Evolutionary conservation across 768 basidiomycete genomes (phyloP), one percentile per base, ranked within the genome.

Genomic region (Kwoniella pini): DNA sequence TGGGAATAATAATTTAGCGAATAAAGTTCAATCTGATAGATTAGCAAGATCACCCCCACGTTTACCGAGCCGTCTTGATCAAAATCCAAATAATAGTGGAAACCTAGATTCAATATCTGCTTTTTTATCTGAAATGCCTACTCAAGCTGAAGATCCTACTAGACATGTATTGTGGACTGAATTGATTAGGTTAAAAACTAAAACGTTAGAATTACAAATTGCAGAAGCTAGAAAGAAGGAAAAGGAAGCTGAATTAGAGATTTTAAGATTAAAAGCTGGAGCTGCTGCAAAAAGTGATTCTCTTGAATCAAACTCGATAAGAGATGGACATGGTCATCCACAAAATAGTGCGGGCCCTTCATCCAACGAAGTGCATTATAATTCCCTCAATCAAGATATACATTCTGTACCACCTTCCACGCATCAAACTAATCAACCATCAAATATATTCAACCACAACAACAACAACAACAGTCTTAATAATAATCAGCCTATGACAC

Each of bases 161-260:
- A 33, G 62, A 39, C 59, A 65, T 49, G 65, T 63, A 0, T 27
- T 72, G 15, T 75, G 69, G 69, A 71, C 69, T 1, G 67, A 75
- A 50, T 40, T 72, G 24, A 67, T 75, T 15, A 62, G 54, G 54
- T 46, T 72, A 22, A 67, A 71, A 45, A 70, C 71, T 15, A 55
- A 57, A 19, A 54, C 59, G 13, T 49, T 76, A 28, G 75, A 76
- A 55, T 51, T 76, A 44, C 67, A 74, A 55, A 76, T 76, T n/a
- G 75, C 75, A 3, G 62, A 76, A 54, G 70, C 73, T 21, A 70
- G 64, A 57, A 59, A 57, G 48, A 74, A 71, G 40, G 75, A 76
- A 57, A 62, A 54, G 40, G 75, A 76, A 49, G 72, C 72, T 9
- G 75, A 76, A 48, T 30, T 74, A 49, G 75, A 73, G 30, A 51